These are phyloP conservation scores for Metschnikowia dekortorum DNA, from an alignment of 805 yeast species.

Conservation along the genomic window DNA sequence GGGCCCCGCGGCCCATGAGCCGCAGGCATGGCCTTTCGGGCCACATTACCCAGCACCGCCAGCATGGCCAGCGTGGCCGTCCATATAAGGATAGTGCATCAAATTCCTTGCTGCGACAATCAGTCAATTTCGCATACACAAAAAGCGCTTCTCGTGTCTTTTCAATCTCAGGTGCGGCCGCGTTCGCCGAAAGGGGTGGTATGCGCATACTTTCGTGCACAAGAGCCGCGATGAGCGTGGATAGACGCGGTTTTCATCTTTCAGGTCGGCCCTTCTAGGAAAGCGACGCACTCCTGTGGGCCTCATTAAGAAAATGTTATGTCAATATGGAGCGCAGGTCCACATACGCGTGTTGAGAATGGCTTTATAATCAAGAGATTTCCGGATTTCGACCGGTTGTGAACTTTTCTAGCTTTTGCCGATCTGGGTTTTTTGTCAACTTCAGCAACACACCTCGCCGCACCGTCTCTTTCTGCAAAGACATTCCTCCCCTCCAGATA, in stretches of 20 bases:
- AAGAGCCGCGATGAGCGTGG: constrained; percentile 1
- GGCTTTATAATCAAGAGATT: not conserved
- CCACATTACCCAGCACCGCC: not conserved
- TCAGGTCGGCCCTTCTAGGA: not conserved
- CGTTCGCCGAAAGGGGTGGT: constrained; percentile 1
- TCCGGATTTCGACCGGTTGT: not conserved
- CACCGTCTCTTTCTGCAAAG: too few species aligned
- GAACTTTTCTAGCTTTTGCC: not conserved
- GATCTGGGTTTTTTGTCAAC: not conserved
- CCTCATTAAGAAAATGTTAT: not conserved
- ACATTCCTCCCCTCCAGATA: not conserved
- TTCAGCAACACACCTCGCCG: not conserved
- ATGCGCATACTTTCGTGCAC: constrained; percentile 1
- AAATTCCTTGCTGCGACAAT: not conserved
- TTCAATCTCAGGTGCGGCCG: not conserved
- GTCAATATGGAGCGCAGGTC: not conserved
- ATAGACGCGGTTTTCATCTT: constrained; percentile 4
- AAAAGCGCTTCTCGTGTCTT: not conserved
- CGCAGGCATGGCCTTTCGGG: too few species aligned
- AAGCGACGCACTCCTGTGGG: constrained; percentile 3
- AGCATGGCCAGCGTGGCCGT: not conserved
- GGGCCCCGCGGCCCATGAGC: too few species aligned
- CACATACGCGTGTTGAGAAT: not conserved
- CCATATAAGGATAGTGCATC: too few species aligned
- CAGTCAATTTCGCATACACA: not conserved